A percentile compares a stretch with the other conserved stretches of the same genome.
Evolutionary conservation across 768 basidiomycete genomes (phyloP).

Genomic region (Suillus placidus): DNA sequence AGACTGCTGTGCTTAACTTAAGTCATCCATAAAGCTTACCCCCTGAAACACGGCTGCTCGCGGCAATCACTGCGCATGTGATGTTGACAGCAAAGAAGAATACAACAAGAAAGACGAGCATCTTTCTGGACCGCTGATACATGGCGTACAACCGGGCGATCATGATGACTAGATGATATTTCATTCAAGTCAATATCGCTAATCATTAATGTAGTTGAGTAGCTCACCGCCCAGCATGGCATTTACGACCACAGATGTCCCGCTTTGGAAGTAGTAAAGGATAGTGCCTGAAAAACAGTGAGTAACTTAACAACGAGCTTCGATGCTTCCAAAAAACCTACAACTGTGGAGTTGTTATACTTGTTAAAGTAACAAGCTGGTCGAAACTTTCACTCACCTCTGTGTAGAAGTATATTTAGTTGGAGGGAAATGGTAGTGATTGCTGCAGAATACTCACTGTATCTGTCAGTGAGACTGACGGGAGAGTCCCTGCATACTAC

Average conservation of each 20-base stretch:
- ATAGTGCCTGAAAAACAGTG: background rate
- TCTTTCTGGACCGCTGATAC: background rate
- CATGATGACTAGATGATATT: background rate
- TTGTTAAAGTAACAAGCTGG: background rate
- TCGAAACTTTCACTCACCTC: background rate
- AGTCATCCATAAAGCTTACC: background rate
- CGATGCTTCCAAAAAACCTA: background rate
- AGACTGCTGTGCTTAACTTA: background rate
- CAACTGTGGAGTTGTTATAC: background rate
- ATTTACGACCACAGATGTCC: background rate
- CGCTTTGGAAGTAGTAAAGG: background rate
- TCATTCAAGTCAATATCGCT: background rate
- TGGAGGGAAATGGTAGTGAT: background rate
- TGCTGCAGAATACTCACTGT: background rate
- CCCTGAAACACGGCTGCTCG: background rate
- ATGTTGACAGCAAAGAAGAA: background rate
- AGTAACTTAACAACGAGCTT: background rate
- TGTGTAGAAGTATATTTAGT: background rate
- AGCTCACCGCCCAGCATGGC: background rate
- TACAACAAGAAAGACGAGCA: background rate
- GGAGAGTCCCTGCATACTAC: background rate
- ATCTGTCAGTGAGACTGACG: background rate
- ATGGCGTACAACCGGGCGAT: constrained; percentile 1
- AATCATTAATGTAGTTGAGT: background rate
- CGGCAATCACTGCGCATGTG: background rate